phyloP scores from a whole-genome alignment of 495 filamentous ascomycete genomes.

The Penicillium daleae region DNA sequence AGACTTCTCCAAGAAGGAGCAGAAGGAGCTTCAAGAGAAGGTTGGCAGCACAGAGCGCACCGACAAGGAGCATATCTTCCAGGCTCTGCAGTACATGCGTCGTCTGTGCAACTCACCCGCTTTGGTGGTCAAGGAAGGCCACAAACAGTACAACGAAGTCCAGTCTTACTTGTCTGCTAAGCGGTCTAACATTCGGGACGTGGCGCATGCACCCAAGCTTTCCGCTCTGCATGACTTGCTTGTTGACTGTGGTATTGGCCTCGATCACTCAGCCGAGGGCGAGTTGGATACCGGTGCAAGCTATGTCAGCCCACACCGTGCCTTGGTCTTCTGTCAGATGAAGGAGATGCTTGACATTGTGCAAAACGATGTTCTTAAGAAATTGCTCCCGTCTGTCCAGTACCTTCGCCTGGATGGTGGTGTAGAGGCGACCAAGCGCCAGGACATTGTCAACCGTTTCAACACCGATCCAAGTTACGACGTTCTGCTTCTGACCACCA shows the following conservation, averaged over 20 bases:
- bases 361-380: slow-evolving; percentile 84
- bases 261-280: slow-evolving; percentile 55
- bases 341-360: slow-evolving; percentile 99
- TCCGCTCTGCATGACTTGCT: slow-evolving; percentile 85
- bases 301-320: slow-evolving; percentile 92
- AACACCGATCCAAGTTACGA: slow-evolving; percentile 97
- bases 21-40: slow-evolving; percentile 77
- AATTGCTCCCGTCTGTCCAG: slow-evolving; percentile 82
- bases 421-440: slow-evolving; percentile 86
- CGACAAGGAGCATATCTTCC: slow-evolving; percentile 98
- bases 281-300: slow-evolving; percentile 68
- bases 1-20: slow-evolving; percentile 91
- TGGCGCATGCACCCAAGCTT: slow-evolving; percentile 89
- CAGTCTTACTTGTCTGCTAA: slow-evolving; percentile 72
- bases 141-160: slow-evolving; percentile 87
- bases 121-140: slow-evolving; percentile 89
- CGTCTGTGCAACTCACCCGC: slow-evolving; percentile 98
- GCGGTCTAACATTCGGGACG: slow-evolving; percentile 75
- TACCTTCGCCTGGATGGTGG: slow-evolving; percentile 90
- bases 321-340: slow-evolving; percentile 98
- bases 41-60: slow-evolving; percentile 80
- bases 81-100: slow-evolving; percentile 98
- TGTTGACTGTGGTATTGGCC: slow-evolving; percentile 93
- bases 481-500: slow-evolving; percentile 87
- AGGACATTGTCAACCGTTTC: slow-evolving; percentile 98